Base-by-base conservation (phyloP, 1,284 basidiomycete genomes). In the Cutaneotrichosporon cyanovorans region DNA sequence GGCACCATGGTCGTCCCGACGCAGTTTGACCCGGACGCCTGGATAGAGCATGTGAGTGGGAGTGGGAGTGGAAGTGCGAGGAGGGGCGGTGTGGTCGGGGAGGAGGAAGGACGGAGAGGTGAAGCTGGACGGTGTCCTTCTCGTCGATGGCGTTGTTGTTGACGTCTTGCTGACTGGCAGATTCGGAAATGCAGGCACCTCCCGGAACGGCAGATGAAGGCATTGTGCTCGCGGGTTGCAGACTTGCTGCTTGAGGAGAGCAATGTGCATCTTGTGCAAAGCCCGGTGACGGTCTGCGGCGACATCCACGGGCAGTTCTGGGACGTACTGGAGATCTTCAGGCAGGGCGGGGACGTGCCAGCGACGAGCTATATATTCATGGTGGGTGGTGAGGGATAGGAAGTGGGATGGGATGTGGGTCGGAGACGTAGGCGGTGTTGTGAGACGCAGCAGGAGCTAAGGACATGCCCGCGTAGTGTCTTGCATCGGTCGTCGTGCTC, bases 291-390 rank as follows among this genome's bases (percentile, higher is more conserved):
- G 0, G 85, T 93, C 47, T 92, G 88, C 65, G 89, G 89, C 18
- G 90, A 93, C 68, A 91, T 95, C 40, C 90, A 93, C 63, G 90
- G 90, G 19, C 90, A 95, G 70, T 91, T 95, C 68, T 96, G 89
- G 89, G 90, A 96, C 65, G 76, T 96, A 19, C 74, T 92, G 16
- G 91, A 97, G 74, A 76, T 97, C 30, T 76, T 97, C 59, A 74
- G 88, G 58, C 86, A 89, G 53, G 93, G 92, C 8, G 93, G 92
- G 6, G 80, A 81, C 60, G 80, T 87, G 0, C 88, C 88, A 3
- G 84, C 83, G 51, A 96, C 89, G 52, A 89, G 87, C 62, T 97
- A 97, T 71, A 88, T 97, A 52, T 96, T 97, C 69, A 97, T 97
- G 92, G 52, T 47, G 37, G 20, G 52, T 43, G 15, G 4, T 12